phyloP scores from a whole-genome alignment of 2,329 filamentous ascomycete genomes.

The Trichoderma guizhouense region DNA sequence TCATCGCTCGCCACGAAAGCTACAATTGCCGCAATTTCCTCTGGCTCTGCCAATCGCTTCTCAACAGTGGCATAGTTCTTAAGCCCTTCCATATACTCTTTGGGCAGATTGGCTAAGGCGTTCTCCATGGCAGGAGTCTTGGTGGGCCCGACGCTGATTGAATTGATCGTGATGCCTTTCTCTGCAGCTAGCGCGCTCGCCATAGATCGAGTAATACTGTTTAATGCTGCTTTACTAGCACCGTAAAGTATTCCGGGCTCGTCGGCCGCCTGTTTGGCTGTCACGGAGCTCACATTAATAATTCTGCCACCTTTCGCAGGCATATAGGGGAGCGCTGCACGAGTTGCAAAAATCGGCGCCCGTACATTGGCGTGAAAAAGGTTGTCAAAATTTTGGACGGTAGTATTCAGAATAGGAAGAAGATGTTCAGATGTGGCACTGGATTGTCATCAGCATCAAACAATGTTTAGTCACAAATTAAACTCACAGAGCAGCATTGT shows the following conservation, averaged over 20 bases:
- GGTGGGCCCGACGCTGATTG: background rate
- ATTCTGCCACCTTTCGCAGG: background rate
- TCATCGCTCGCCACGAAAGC: background rate
- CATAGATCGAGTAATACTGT: background rate
- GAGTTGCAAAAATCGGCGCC: background rate
- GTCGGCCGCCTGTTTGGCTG: background rate
- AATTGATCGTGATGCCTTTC: background rate
- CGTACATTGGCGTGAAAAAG: background rate
- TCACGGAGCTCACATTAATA: background rate
- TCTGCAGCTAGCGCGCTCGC: background rate
- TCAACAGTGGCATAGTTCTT: background rate
- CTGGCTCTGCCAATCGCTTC: slow-evolving; percentile 1
- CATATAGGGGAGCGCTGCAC: background rate
- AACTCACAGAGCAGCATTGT: background rate
- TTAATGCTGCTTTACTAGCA: background rate
- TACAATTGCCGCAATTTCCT: background rate
- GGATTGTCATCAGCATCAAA: background rate
- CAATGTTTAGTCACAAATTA: background rate
- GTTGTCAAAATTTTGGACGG: background rate
- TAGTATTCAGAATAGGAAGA: background rate
- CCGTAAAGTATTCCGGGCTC: background rate
- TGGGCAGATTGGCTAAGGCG: background rate
- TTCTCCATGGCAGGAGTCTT: background rate
- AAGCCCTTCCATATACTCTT: background rate
- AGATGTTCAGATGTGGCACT: background rate